Percentiles rank a stretch among this genome's conserved stretches.
phyloP scores from a whole-genome alignment of 2,329 filamentous ascomycete species.

The Diaporthe sp. region DNA sequence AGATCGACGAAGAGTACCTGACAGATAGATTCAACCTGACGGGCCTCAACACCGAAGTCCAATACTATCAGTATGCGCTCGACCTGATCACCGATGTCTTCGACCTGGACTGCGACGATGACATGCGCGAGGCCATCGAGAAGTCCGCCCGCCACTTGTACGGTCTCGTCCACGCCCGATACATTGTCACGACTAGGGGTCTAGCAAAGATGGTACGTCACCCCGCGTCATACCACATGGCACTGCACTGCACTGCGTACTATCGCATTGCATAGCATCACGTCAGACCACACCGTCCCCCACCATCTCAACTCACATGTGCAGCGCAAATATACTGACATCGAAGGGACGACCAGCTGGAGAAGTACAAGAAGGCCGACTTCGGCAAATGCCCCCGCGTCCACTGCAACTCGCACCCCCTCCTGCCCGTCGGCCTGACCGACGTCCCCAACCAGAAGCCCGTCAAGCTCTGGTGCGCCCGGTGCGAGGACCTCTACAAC shows the following conservation, averaged over 20 bases:
- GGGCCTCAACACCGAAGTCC: constrained; percentile 94
- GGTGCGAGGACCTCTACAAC: constrained; percentile 99
- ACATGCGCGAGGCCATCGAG: constrained; percentile 97
- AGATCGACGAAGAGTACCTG: constrained; percentile 98
- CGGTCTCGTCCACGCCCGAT: constrained; percentile 93
- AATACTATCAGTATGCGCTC: constrained; percentile 98
- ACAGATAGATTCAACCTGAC: constrained; percentile 99
- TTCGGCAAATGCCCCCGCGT: constrained; percentile 99
- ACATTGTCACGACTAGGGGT: constrained; percentile 95
- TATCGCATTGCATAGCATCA: neutral
- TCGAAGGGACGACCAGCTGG: constrained; percentile 72
- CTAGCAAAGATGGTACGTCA: constrained; percentile 90
- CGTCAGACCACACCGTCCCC: neutral
- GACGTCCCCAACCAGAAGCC: constrained; percentile 89
- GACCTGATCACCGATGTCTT: constrained; percentile 98
- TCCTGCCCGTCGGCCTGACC: constrained; percentile 93
- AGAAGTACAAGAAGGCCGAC: constrained; percentile 98
- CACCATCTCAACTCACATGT: neutral
- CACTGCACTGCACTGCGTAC: neutral
- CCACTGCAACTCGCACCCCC: constrained; percentile 90
- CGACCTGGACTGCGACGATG: constrained; percentile 97
- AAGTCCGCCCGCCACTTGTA: constrained; percentile 97
- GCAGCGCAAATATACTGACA: neutral
- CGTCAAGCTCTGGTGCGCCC: constrained; percentile 96
- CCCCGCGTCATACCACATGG: neutral